Conservation (phyloP, 2,329 filamentous ascomycete species). For the Trichoderma arundinaceum region DNA sequence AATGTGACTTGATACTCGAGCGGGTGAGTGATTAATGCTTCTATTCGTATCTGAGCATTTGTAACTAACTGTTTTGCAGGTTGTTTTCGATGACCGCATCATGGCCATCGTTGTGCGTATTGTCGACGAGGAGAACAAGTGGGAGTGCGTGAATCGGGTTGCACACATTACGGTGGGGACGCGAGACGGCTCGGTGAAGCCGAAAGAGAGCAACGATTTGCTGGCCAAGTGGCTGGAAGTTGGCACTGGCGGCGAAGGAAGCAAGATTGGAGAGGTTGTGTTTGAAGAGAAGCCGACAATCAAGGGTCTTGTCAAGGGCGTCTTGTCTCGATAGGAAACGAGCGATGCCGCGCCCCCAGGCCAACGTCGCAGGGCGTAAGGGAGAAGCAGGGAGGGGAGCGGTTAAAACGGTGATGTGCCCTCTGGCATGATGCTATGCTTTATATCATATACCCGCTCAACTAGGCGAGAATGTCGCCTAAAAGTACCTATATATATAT, state of each 20-base stretch:
- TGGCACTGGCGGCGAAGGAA: conserved; percentile 50
- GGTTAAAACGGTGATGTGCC: background rate
- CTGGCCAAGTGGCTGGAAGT: conserved; percentile 74
- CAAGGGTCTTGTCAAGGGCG: conserved; percentile 53
- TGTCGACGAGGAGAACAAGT: conserved; percentile 59
- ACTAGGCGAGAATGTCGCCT: background rate
- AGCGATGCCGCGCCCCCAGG: background rate
- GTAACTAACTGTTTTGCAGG: conserved; percentile 43
- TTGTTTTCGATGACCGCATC: conserved; percentile 84
- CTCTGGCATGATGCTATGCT: background rate
- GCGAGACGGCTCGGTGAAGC: conserved; percentile 74
- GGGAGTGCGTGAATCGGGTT: conserved; percentile 76
- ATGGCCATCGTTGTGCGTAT: conserved; percentile 91
- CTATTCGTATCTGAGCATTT: conserved; percentile 21
- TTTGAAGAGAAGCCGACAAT: conserved; percentile 57
- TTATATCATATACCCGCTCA: conserved; percentile 5
- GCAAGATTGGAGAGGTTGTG: conserved; percentile 54
- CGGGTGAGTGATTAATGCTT: conserved; percentile 53
- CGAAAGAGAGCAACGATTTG: conserved; percentile 91
- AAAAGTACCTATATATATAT: background rate
- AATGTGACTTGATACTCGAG: conserved; percentile 68
- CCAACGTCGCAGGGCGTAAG: background rate
- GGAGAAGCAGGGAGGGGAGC: background rate
- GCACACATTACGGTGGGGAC: conserved; percentile 93
- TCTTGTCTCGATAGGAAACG: conserved; percentile 50